Percentiles rank a stretch among this genome's conserved stretches.
Conservation (phyloP, 805 yeast genomes). For the Nakazawaea peltata region DNA sequence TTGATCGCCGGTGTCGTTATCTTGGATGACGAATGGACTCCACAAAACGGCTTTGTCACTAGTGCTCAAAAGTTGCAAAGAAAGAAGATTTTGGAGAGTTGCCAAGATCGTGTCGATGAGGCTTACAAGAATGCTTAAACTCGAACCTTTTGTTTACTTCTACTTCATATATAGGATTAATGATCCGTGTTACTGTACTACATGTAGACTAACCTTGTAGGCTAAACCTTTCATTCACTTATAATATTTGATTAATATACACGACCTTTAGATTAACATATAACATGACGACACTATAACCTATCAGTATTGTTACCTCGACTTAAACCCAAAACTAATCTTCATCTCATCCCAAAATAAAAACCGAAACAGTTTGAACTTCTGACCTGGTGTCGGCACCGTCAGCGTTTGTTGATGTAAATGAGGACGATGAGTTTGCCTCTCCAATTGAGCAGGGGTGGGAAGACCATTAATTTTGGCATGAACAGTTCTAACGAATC, state of each 20-base stretch:
- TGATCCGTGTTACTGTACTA: not conserved
- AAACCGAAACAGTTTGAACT: constrained; percentile 49
- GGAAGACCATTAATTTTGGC: constrained; percentile 57
- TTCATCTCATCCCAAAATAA: constrained; percentile 58
- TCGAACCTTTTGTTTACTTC: too few species aligned
- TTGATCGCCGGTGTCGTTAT: constrained; percentile 70
- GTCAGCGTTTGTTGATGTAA: too few species aligned
- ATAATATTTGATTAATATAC: too few species aligned
- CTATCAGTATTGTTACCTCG: constrained; percentile 16
- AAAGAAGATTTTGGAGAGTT: constrained; percentile 71
- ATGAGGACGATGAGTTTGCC: too few species aligned
- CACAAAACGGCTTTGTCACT: constrained; percentile 88
- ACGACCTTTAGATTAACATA: too few species aligned
- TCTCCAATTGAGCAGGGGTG: constrained; percentile 28
- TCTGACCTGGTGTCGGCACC: constrained; percentile 32
- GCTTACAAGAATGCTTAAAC: constrained; percentile 34
- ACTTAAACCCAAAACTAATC: constrained; percentile 39
- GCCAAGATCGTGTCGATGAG: constrained; percentile 57
- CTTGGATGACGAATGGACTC: constrained; percentile 94
- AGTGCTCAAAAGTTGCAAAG: constrained; percentile 96
- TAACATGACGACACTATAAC: not conserved
- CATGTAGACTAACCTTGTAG: too few species aligned
- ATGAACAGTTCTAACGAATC: constrained; percentile 54
- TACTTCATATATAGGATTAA: not conserved
- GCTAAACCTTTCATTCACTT: too few species aligned